Evolutionary conservation across 192 early-diverging fungal species (phyloP).

Genomic region (Coemansia sp.): DNA sequence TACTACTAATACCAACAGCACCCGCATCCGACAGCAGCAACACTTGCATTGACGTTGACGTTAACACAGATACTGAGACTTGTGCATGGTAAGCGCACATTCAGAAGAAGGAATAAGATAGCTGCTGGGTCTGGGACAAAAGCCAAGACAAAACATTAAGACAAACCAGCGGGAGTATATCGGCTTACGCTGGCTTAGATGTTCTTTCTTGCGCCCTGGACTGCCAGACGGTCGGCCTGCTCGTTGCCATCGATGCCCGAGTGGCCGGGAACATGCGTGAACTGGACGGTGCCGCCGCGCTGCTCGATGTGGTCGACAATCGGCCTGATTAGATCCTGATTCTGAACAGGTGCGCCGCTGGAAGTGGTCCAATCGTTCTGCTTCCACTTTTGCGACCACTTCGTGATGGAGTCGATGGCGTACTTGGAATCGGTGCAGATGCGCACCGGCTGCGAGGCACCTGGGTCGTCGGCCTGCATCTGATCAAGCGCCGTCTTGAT

Average conservation of each 20-base stretch:
- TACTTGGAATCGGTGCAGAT: conserved; percentile 82
- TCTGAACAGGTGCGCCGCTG: conserved; percentile 62
- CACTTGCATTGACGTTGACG: no score
- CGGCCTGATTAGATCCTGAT: conserved; percentile 73
- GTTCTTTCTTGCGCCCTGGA: conserved; percentile 58
- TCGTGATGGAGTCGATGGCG: conserved; percentile 64
- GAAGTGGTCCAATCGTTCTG: conserved; percentile 64
- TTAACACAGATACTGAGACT: no score
- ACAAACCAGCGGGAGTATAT: not conserved
- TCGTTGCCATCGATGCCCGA: conserved; percentile 74
- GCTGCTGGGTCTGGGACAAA: no score
- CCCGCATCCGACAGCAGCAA: no score
- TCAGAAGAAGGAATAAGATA: no score
- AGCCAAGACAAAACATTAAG: no score
- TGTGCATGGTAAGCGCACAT: no score
- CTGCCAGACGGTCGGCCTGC: conserved; percentile 76
- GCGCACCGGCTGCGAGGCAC: conserved; percentile 29
- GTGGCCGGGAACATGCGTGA: conserved; percentile 74
- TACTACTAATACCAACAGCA: not conserved
- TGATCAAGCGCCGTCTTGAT: conserved; percentile 57
- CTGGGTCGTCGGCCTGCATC: not conserved
- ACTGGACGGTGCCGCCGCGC: conserved; percentile 13
- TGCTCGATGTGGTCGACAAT: conserved; percentile 45
- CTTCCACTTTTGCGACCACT: conserved; percentile 77
- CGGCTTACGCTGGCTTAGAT: not conserved